Evolutionary conservation across 2,329 filamentous ascomycete genomes (phyloP).

Genomic region (Cytospora mali): DNA sequence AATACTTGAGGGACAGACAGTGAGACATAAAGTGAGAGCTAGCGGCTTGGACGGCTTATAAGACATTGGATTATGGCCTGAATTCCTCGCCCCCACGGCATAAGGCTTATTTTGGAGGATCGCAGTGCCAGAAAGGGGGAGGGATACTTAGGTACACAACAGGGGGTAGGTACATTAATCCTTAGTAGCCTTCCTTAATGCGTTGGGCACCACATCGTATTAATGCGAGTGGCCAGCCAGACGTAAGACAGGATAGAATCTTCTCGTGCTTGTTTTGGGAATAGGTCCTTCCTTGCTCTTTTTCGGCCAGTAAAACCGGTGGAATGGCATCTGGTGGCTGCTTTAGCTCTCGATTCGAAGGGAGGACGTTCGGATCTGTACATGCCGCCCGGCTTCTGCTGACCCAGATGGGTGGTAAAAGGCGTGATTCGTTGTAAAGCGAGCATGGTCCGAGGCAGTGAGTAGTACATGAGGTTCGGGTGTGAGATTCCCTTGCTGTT

Average conservation of each 20-base stretch:
- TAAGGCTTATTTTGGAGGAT: constrained; percentile 6
- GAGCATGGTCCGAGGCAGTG: not conserved
- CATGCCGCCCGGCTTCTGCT: not conserved
- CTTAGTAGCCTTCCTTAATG: not conserved
- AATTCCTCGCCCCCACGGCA: not conserved
- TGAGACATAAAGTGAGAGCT: not conserved
- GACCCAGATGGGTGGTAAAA: not conserved
- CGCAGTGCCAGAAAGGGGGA: constrained; percentile 13
- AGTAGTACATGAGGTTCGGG: not conserved
- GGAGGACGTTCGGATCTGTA: not conserved
- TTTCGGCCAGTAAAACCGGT: not conserved
- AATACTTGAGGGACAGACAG: constrained; percentile 6
- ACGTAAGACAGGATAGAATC: not conserved
- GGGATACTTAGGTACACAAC: constrained; percentile 2
- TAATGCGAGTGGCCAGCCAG: no score
- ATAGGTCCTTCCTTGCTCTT: not conserved
- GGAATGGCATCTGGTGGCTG: not conserved
- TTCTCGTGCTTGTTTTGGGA: not conserved
- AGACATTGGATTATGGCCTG: not conserved
- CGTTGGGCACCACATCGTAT: not conserved
- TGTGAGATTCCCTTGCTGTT: no score
- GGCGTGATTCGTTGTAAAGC: not conserved
- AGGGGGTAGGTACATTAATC: constrained; percentile 6
- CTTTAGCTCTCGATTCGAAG: not conserved
- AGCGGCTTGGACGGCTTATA: constrained; percentile 20